Evolutionary conservation across 2,329 filamentous ascomycete genomes (phyloP), one percentile per base, ranked within the genome.

Genomic region (Ascochyta koolunga): DNA sequence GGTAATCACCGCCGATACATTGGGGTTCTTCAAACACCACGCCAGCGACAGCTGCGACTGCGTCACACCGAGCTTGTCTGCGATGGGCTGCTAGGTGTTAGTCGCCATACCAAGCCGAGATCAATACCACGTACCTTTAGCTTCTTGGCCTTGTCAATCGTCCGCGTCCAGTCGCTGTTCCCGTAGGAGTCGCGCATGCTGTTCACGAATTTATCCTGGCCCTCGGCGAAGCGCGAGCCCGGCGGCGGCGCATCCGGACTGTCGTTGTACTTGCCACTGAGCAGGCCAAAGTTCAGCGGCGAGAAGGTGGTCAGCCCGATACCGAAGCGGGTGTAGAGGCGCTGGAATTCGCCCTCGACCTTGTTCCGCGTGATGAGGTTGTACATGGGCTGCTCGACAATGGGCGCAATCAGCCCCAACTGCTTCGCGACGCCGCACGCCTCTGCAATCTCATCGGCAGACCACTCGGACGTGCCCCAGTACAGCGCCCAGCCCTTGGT

Each of bases 401-500:
- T 70, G 2, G 79, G 79, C 3, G 79, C 82, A 56, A 86, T 84
- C 22, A 86, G 77, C 64, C 84, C 83, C 64, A 85, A 79, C 18
- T 83, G 82, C 70, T 86, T 82, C 48, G 78, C 80, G 64, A 86
- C 84, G 63, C 85, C 80, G n/a, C 74, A 69, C 2, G 84, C 84
- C 69, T 86, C 82, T 46, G 77, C 80, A 68, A 87, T 86, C 72
- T 86, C 82, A n/a, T 74, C 72, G 2, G 84, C 82, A 37, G 70
- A 77, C 84, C 84, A 87, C 68, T 86, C 83, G 1, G 77, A 80
- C 0, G 84, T 87, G 44, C 84, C 83, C 83, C 83, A 86, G 76
- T 87, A 86, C 62, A 90, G 83, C 2, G 86, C 85, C 77, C 88
- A 86, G 55, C 87, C 87, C 2, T 80, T 81, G 2, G 79, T 80